Conservation (phyloP, 139 green algal genomes). For the Chlorella sp. region DNA sequence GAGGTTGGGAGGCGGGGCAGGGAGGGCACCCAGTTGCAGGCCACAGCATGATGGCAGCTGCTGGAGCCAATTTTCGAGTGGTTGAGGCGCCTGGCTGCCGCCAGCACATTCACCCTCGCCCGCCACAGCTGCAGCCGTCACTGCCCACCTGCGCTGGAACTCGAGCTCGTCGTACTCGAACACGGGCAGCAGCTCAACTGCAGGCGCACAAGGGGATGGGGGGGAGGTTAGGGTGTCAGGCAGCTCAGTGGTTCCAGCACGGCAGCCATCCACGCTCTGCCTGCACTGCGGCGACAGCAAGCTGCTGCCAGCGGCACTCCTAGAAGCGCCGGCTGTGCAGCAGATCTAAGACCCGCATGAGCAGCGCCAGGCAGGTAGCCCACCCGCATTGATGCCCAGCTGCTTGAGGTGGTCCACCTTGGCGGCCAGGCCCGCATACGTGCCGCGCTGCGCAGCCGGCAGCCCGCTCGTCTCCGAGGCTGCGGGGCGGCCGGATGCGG, state of each 20-base stretch:
- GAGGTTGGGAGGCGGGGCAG: no score
- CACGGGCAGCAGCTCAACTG: constrained; percentile 93
- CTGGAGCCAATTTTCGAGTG: no score
- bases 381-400: constrained; percentile 80
- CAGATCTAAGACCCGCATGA: background rate
- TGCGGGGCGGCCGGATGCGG: background rate
- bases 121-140: no score
- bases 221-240: background rate
- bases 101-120: no score
- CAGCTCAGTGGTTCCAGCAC: background rate
- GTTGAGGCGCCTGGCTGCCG: no score
- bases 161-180: constrained; percentile 97
- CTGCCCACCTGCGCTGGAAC: constrained; percentile 69
- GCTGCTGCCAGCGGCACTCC: background rate
- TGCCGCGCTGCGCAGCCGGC: constrained; percentile 55
- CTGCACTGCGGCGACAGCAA: background rate
- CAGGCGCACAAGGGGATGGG: background rate
- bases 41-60: no score
- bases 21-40: no score
- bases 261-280: background rate
- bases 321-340: no score
- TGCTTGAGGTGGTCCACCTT: constrained; percentile 77
- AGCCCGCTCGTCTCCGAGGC: constrained; percentile 49
- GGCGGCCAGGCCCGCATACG: constrained; percentile 59
- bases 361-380: background rate